A percentile compares a stretch with the other conserved stretches of the same genome.
These are phyloP conservation scores for Paspalum notatum DNA, from an alignment of 176 grass and related monocot genomes.

Conservation along the genomic window DNA sequence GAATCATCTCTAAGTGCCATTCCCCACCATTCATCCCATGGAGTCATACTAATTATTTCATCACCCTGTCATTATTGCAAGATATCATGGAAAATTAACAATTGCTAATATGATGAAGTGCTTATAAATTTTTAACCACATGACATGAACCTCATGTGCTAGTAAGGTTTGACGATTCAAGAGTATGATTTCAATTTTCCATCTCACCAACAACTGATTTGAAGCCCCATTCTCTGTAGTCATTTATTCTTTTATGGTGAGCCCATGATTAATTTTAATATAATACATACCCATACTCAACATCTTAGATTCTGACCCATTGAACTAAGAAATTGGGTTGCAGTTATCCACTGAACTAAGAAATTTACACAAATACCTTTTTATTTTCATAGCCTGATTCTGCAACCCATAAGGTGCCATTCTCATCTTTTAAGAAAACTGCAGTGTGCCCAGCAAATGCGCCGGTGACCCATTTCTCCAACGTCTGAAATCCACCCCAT, in stretches of 20 bases:
- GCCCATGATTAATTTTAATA: neutral
- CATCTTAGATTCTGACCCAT: neutral
- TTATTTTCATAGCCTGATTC: conserved; percentile 96
- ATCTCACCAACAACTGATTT: neutral
- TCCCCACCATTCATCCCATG: conserved; percentile 99
- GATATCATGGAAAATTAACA: neutral
- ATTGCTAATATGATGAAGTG: neutral
- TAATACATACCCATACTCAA: neutral
- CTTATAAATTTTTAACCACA: neutral
- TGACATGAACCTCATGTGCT: neutral
- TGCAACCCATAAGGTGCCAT: conserved; percentile 84
- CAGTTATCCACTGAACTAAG: neutral
- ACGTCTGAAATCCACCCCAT: conserved; percentile 95
- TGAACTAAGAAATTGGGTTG: neutral
- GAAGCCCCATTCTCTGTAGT: neutral
- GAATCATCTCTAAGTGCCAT: conserved; percentile 84
- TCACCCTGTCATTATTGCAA: conserved; percentile 64
- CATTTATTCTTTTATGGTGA: neutral
- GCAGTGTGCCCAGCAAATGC: conserved; percentile 98
- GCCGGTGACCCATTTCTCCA: conserved; percentile 98
- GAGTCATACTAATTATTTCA: conserved; percentile 81
- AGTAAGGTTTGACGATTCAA: neutral
- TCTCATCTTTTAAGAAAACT: conserved; percentile 88
- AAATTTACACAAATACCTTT: conserved; percentile 51
- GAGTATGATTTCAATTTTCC: neutral